Conservation (phyloP, 2,329 filamentous ascomycete species). For the Pleoardoris graminearum region DNA sequence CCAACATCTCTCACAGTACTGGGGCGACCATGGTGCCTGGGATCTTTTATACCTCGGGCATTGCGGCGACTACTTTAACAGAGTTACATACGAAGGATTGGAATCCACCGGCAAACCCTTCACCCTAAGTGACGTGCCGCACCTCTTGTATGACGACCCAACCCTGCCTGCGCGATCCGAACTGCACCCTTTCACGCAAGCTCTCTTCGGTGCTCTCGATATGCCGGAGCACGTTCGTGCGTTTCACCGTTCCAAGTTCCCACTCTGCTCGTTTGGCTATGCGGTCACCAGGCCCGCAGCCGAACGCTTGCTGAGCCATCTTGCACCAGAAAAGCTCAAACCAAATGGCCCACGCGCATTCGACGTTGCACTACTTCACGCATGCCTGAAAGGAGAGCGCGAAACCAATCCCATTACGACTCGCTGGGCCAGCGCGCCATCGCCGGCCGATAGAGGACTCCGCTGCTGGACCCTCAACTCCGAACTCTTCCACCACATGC, state of each 20-base stretch:
- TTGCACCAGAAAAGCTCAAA: constrained; percentile 40
- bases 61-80: constrained; percentile 49
- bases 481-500: constrained; percentile 52
- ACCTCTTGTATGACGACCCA: constrained; percentile 43
- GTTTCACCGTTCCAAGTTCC: constrained; percentile 48
- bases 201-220: constrained; percentile 41
- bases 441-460: constrained; percentile 35
- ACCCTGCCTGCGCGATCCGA: constrained; percentile 42
- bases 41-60: constrained; percentile 52
- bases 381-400: constrained; percentile 40
- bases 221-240: constrained; percentile 44
- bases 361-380: constrained; percentile 49
- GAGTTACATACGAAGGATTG: constrained; percentile 37
- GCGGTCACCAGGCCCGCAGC: constrained; percentile 48
- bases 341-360: constrained; percentile 43
- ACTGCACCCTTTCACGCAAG: constrained; percentile 47
- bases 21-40: constrained; percentile 46
- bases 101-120: constrained; percentile 27
- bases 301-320: constrained; percentile 43
- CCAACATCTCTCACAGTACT: constrained; percentile 42
- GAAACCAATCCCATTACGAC: constrained; percentile 34
- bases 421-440: constrained; percentile 24
- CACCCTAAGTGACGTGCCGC: constrained; percentile 39
- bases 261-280: constrained; percentile 53
- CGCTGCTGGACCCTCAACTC: constrained; percentile 51